These are phyloP conservation scores for Platismatia glauca DNA, from an alignment of 495 filamentous ascomycete genomes.

Conservation along the genomic window DNA sequence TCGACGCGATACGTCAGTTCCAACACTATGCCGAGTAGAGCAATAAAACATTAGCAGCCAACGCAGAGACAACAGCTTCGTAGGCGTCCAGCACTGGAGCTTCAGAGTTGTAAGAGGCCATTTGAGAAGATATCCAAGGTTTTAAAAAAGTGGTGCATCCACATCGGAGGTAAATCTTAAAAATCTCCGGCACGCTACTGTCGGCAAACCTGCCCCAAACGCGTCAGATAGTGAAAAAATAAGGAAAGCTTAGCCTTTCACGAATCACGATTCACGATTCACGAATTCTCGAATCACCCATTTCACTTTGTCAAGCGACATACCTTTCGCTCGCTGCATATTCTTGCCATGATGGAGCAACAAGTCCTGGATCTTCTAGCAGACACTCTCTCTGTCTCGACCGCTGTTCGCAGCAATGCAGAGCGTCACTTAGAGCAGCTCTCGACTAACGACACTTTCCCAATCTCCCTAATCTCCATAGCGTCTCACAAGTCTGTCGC, in stretches of 20 bases:
- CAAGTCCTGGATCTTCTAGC: constrained; percentile 70
- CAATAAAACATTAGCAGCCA: too few relatives aligned
- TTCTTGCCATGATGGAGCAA: constrained; percentile 59
- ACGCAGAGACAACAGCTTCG: constrained; percentile 45
- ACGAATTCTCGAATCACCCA: too few relatives aligned
- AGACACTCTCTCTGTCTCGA: constrained; percentile 63
- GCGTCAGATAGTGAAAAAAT: too few relatives aligned
- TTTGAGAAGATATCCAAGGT: constrained; percentile 1
- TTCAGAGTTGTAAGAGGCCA: constrained; percentile 21
- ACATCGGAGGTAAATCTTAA: neutral
- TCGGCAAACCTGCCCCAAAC: neutral
- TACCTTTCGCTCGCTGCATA: neutral
- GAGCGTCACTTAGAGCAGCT: constrained; percentile 66
- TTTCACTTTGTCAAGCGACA: neutral
- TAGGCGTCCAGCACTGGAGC: constrained; percentile 32
- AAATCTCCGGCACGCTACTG: too few relatives aligned
- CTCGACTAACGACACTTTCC: constrained; percentile 58
- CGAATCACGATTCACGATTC: too few relatives aligned
- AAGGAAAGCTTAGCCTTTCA: too few relatives aligned
- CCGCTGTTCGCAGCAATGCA: constrained; percentile 65
- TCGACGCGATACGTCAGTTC: too few relatives aligned
- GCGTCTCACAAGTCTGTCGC: constrained; percentile 62
- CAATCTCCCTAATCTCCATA: constrained; percentile 67
- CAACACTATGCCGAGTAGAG: too few relatives aligned
- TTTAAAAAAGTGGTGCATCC: too few relatives aligned